phyloP scores from a whole-genome alignment of 2,329 filamentous ascomycete species.

The Epichloe gansuensis region DNA sequence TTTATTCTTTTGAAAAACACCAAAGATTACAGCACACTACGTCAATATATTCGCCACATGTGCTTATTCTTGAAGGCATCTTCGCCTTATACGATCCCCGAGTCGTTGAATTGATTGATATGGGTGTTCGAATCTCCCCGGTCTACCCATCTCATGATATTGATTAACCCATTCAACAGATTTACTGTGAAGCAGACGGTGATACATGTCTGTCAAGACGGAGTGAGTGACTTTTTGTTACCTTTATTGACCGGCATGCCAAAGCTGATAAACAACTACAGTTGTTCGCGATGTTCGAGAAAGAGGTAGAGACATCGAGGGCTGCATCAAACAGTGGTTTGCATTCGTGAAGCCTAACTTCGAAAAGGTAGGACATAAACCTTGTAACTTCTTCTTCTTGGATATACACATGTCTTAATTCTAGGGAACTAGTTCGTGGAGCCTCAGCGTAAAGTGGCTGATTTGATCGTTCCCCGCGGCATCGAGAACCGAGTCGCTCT shows the following conservation, averaged over 20 bases:
- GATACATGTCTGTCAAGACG: constrained; percentile 85
- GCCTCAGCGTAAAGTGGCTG: constrained; percentile 80
- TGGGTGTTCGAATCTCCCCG: constrained; percentile 48
- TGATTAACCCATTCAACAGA: constrained; percentile 32
- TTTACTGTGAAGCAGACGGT: constrained; percentile 92
- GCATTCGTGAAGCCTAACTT: constrained; percentile 93
- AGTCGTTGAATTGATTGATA: constrained; percentile 75
- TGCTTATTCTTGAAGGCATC: constrained; percentile 89
- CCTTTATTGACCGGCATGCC: not conserved
- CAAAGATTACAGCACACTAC: constrained; percentile 66
- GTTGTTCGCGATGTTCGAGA: constrained; percentile 81
- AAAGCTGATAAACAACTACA: constrained; percentile 20
- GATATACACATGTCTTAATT: not conserved
- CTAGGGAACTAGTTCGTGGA: constrained; percentile 55
- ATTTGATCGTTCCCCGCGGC: constrained; percentile 88
- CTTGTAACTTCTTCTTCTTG: not conserved
- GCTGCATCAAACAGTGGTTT: constrained; percentile 98
- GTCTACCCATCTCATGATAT: not conserved
- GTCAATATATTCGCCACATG: constrained; percentile 89
- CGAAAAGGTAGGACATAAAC: constrained; percentile 44
- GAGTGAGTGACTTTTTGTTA: constrained; percentile 39
- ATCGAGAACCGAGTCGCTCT: constrained; percentile 94
- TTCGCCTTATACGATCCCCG: constrained; percentile 84
- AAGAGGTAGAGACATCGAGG: constrained; percentile 81
- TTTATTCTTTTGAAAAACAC: constrained; percentile 93